Base-by-base conservation (phyloP, 208 protist species). In the Leptomonas seymouri region DNA sequence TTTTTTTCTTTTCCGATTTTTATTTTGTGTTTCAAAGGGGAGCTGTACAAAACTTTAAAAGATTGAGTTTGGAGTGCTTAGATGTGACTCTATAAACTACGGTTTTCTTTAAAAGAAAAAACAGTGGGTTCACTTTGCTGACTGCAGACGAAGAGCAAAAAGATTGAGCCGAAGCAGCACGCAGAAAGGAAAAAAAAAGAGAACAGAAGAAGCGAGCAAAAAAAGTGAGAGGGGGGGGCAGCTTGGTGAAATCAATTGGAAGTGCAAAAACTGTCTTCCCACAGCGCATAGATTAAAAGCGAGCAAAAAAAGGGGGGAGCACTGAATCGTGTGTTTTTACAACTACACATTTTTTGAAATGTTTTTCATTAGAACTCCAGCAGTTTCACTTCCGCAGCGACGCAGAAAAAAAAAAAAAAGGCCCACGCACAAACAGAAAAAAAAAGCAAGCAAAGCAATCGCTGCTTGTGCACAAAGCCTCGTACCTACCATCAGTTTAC, bases 41-140 rank as follows among this genome's bases (percentile, higher is more conserved):
- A n/a, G 7, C 9, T 39, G 34, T 9, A 39, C 3, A 9, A 39
- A 3, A 9, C 34, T 39, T 39, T 9, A 39, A 39, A 39, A 9
- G 34, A 9, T 39, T 39, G 3, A 39, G 34, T 39, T 39, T 39
- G 34, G 34, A 39, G 7, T 39, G 9, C 7, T 9, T 39, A 39
- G 34, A 3, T 39, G 3, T 39, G 3, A 9, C 9, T 58, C 68
- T 41, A 50, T 16, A 53, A 44, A 64, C 56, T 41, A 31, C 2
- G 21, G 11, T 34, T 63, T 30, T 41, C 25, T 3, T 44, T 36
- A 44, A 30, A 15, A 11, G 53, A 36, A 46, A 20, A 57, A 67
- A 57, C 30, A 56, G 46, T 46, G 48, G n/a, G 48, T 48, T 67
- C 34, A 57, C 61, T 67, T 67, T 57, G 48, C 46, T 67, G 45